These are phyloP conservation scores for Silene latifolia DNA, from an alignment of 148 eudicot genomes.

Conservation along the genomic window DNA sequence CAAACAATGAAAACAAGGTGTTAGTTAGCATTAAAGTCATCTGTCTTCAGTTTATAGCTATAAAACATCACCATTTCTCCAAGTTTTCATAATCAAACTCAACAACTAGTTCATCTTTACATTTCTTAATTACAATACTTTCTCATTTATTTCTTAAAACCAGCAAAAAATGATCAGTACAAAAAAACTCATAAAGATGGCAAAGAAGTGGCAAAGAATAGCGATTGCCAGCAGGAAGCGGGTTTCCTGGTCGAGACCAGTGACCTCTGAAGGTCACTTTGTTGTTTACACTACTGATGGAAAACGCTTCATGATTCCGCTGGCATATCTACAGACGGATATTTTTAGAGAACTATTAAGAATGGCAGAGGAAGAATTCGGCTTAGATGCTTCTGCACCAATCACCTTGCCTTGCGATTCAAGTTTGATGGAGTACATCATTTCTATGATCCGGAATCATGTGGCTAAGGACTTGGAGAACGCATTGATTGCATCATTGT, in stretches of 20 bases:
- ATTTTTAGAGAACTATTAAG: slow-evolving; percentile 15
- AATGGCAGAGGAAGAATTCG: slow-evolving; percentile 13
- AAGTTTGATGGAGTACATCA: slow-evolving; percentile 7
- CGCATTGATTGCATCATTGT: slow-evolving; percentile 12
- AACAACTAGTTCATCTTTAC: background rate
- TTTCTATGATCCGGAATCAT: slow-evolving; percentile 13
- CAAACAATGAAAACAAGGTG: background rate
- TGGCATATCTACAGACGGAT: slow-evolving; percentile 6
- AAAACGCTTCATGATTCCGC: slow-evolving; percentile 18
- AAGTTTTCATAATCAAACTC: background rate
- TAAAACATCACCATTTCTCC: slow-evolving; percentile 14
- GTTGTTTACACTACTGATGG: slow-evolving; percentile 20
- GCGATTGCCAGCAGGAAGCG: slow-evolving; percentile 20
- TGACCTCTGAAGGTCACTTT: slow-evolving; percentile 12
- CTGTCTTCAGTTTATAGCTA: slow-evolving; percentile 7
- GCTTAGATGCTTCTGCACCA: slow-evolving; percentile 1
- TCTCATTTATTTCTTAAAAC: background rate
- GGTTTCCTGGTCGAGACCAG: slow-evolving; percentile 12
- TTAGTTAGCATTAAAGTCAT: background rate
- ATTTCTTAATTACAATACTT: background rate
- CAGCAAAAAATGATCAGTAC: slow-evolving; percentile 28
- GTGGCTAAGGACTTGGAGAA: slow-evolving; percentile 16
- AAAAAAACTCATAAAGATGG: slow-evolving; percentile 23
- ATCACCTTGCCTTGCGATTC: slow-evolving; percentile 17
- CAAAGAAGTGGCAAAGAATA: slow-evolving; percentile 25